Base-by-base conservation (phyloP, 1,284 basidiomycete genomes). In the Papiliotrema laurentii region DNA sequence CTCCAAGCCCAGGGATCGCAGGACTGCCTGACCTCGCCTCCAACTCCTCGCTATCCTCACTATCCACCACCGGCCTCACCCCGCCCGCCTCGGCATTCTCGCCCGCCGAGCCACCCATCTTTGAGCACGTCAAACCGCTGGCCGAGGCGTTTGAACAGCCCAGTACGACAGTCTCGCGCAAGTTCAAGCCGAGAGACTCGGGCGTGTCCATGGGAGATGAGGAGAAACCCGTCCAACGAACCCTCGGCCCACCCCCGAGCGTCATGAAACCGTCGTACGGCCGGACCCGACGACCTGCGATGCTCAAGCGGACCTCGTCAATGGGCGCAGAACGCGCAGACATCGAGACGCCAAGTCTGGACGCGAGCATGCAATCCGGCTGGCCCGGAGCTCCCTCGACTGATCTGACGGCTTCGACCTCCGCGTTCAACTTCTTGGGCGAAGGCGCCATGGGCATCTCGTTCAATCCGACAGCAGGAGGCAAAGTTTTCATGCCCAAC, bases 81-180 rank as follows among this genome's bases (percentile, higher is more conserved):
- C 68, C 68, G 9, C 63, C 66, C 1, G 47, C 55, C n/a, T 61
- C 64, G 1, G 54, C 60, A 13, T 61, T 65, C 42, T 61, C 62
- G 19, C 60, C 63, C 13, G 59, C 59, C 34, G 66, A 69, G 50
- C 63, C 64, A 21, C 68, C 62, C 24, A 61, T 69, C 21, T 74
- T 75, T 51, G 72, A 73, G 34, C 63, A 73, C 37, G 67, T 74
- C 47, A 73, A 71, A 49, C 74, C 74, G n/a, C 59, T 74, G 28
- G 68, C 68, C 27, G 69, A 73, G 42, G 72, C 64, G 3, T 75
- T 74, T 50, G 65, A 69, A 35, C 59, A 62, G 19, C 55, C 64
- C 5, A 45, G 45, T n/a, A 50, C 49, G 9, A 60, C 64, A 3
- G 61, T 75, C 36, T 63, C 59, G 24, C 59, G 67, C 25, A 74